These are phyloP conservation scores for Hemisphaericaspora nanyangensis DNA, from an alignment of 805 yeast species.

Conservation along the genomic window DNA sequence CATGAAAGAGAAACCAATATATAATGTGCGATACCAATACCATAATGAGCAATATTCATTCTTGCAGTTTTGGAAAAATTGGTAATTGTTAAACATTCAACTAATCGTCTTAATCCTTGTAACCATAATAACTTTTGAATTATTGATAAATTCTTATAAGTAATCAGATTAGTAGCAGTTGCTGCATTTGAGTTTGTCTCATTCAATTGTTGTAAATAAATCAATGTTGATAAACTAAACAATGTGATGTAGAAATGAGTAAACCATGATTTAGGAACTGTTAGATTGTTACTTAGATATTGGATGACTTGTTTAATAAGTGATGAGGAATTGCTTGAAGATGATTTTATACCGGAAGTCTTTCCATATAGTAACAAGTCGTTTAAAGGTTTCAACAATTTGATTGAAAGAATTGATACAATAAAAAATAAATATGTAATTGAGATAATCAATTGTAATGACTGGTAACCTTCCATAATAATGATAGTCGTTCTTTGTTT, in stretches of 20 bases:
- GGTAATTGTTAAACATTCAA: conserved; percentile 51
- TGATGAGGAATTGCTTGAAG: neutral
- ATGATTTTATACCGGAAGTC: neutral
- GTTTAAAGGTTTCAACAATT: conserved; percentile 13
- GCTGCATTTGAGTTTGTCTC: neutral
- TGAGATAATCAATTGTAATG: neutral
- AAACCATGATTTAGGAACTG: conserved; percentile 64
- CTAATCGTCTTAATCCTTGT: conserved; percentile 54
- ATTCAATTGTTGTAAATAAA: neutral
- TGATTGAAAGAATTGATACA: conserved; percentile 12
- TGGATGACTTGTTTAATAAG: neutral
- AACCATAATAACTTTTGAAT: conserved; percentile 24
- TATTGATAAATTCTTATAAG: conserved; percentile 15
- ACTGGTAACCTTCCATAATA: no score
- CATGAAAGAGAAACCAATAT: conserved; percentile 41
- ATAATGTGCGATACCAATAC: conserved; percentile 63
- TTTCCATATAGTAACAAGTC: conserved; percentile 23
- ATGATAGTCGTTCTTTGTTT: no score
- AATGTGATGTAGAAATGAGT: conserved; percentile 57
- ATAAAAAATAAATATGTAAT: conserved; percentile 1
- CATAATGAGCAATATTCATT: conserved; percentile 64
- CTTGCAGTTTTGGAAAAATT: conserved; percentile 45
- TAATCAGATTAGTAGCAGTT: neutral
- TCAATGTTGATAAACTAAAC: conserved; percentile 12
- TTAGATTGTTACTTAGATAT: conserved; percentile 21